These are phyloP conservation scores for Myxozyma neotropica DNA, from an alignment of 805 yeast species.

Conservation along the genomic window DNA sequence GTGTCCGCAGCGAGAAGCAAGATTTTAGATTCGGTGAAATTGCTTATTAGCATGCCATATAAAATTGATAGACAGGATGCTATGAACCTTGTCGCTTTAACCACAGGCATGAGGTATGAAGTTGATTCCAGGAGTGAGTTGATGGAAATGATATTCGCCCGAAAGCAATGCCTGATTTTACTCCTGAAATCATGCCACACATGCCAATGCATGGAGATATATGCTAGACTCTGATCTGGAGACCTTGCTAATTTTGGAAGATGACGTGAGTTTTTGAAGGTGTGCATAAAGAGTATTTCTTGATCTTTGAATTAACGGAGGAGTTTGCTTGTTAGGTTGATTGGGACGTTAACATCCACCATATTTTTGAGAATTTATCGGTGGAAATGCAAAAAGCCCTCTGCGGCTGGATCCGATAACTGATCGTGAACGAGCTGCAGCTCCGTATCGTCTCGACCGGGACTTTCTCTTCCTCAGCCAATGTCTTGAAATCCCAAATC, in stretches of 20 bases:
- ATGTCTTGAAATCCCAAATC: conserved; percentile 21
- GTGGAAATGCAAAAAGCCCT: conserved; percentile 23
- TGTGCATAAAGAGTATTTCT: too few species aligned
- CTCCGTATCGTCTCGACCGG: conserved; percentile 29
- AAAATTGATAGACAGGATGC: conserved; percentile 27
- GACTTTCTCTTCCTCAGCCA: conserved; percentile 25
- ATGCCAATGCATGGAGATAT: conserved; percentile 23
- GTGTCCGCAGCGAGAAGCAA: conserved; percentile 11
- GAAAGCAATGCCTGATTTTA: conserved; percentile 22
- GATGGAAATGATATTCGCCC: conserved; percentile 8
- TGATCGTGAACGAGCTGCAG: conserved; percentile 10
- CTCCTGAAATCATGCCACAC: conserved; percentile 14
- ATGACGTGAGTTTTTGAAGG: conserved; percentile 19
- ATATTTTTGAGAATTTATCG: conserved; percentile 15
- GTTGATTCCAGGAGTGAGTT: conserved; percentile 18
- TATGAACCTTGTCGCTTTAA: conserved; percentile 14
- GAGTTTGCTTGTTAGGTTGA: conserved; percentile 10
- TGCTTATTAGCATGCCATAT: conserved; percentile 21
- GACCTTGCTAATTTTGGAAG: conserved; percentile 24
- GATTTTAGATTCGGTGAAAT: conserved; percentile 26
- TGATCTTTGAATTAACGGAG: too few species aligned
- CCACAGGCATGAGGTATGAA: conserved; percentile 16
- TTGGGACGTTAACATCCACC: conserved; percentile 22
- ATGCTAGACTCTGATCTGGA: conserved; percentile 20
- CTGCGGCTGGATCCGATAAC: conserved; percentile 17